These are phyloP conservation scores for Syzygium aqueum DNA, from an alignment of 345 rosid genomes.

Conservation along the genomic window DNA sequence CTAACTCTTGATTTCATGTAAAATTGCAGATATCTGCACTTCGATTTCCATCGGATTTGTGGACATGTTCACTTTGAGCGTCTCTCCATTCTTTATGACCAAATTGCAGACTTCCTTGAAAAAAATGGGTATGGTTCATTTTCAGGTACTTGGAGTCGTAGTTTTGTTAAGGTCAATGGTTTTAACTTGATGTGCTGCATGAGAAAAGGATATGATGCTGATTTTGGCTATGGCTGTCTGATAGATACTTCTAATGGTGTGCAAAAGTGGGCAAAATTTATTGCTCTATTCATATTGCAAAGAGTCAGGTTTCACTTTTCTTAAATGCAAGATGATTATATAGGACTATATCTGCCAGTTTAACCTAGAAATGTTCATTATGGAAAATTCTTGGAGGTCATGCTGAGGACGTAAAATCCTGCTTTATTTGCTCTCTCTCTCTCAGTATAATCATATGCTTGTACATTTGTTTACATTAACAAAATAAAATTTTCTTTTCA, in stretches of 20 bases:
- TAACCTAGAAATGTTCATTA: background rate
- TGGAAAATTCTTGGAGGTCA: background rate
- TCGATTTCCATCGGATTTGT: conserved; percentile 84
- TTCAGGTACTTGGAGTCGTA: background rate
- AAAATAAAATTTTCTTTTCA: background rate
- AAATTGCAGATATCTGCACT: conserved; percentile 77
- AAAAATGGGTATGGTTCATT: conserved; percentile 55
- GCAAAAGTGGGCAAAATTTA: background rate
- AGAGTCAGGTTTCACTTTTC: background rate
- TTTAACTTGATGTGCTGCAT: background rate
- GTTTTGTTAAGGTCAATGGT: background rate
- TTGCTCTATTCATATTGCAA: background rate
- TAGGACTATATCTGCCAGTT: background rate
- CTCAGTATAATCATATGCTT: background rate
- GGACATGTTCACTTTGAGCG: conserved; percentile 98
- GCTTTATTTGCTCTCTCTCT: background rate
- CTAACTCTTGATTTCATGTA: conserved; percentile 4
- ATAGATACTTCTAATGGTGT: background rate
- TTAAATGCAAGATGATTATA: background rate
- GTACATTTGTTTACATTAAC: background rate
- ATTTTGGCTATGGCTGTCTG: background rate
- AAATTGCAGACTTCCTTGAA: conserved; percentile 77
- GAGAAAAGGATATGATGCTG: background rate
- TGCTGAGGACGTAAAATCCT: background rate
- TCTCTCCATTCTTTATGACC: conserved; percentile 81